Percentiles rank a stretch among this genome's conserved stretches.
phyloP scores from a whole-genome alignment of 768 basidiomycete species.

The Coprinopsis cinerea region DNA sequence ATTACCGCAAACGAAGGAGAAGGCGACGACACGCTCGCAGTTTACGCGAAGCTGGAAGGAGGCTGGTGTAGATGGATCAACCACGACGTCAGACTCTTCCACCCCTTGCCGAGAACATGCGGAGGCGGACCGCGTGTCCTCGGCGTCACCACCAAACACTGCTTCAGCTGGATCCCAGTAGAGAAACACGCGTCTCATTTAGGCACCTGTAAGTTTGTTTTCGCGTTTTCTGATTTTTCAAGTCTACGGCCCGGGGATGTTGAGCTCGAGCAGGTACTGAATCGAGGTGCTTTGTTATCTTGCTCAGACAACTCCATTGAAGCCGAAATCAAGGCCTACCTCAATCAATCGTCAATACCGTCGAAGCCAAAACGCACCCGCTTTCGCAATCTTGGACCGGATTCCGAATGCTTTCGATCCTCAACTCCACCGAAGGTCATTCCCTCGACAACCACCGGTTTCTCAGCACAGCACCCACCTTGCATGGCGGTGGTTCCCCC shows the following conservation, averaged over 20 bases:
- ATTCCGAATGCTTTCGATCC: no score
- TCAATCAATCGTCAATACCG: not conserved
- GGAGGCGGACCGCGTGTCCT: not conserved
- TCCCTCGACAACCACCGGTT: no score
- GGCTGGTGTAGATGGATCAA: constrained; percentile 15
- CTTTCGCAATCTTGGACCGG: not conserved
- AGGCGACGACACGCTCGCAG: constrained; percentile 9
- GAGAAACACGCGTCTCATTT: not conserved
- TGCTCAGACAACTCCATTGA: not conserved
- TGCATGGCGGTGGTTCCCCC: no score
- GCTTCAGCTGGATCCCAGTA: not conserved
- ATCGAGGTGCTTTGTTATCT: no score
- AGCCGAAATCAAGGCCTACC: not conserved
- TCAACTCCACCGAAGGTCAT: no score
- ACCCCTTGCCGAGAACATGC: no score
- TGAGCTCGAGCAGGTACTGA: no score
- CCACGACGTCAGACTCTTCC: not conserved
- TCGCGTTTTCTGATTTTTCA: no score
- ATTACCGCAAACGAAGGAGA: no score
- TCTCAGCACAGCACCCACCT: no score
- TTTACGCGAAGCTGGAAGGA: not conserved
- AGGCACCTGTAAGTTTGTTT: not conserved
- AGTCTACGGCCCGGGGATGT: no score
- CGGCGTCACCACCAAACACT: not conserved
- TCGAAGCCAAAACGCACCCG: not conserved